Percentiles rank a stretch among this genome's conserved stretches.
phyloP scores from a whole-genome alignment of 352 stramenopile species.

The Paralagenidium karlingii region DNA sequence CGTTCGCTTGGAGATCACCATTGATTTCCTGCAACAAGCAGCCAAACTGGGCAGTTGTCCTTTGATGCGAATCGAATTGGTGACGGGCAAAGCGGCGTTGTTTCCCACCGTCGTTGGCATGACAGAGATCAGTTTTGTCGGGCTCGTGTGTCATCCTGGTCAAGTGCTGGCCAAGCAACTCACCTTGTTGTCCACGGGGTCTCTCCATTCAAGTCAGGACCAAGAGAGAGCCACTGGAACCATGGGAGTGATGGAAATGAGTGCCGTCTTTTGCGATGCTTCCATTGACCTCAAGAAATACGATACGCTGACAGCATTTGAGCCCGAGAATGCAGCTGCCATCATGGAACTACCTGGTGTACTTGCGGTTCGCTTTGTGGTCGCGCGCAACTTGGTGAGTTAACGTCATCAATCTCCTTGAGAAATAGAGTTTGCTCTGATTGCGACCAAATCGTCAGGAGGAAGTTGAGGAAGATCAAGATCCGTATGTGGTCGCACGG shows the following conservation, averaged over 20 bases:
- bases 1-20: not conserved
- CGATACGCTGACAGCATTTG: too few species aligned
- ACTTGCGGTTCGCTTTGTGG: slow-evolving; percentile 25
- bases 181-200: slow-evolving; percentile 2
- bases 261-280: too few species aligned
- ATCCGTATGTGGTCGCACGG: slow-evolving; percentile 25
- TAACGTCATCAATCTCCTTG: too few species aligned
- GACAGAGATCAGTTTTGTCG: not conserved
- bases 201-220: too few species aligned
- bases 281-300: too few species aligned
- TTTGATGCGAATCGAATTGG: slow-evolving; percentile 17
- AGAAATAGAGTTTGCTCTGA: too few species aligned
- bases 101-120: not conserved
- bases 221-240: too few species aligned
- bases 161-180: slow-evolving; percentile 2
- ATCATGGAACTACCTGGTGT: slow-evolving; percentile 9
- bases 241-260: too few species aligned
- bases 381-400: slow-evolving; percentile 25
- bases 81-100: slow-evolving; percentile 6
- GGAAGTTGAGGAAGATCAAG: slow-evolving; percentile 31
- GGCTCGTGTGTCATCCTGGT: not conserved
- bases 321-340: too few species aligned
- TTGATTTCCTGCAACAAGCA: slow-evolving; percentile 1
- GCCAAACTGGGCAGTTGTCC: slow-evolving; percentile 13
- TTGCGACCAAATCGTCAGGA: too few species aligned